phyloP scores from a whole-genome alignment of 2,329 filamentous ascomycete genomes.

The Thelonectria discophora region DNA sequence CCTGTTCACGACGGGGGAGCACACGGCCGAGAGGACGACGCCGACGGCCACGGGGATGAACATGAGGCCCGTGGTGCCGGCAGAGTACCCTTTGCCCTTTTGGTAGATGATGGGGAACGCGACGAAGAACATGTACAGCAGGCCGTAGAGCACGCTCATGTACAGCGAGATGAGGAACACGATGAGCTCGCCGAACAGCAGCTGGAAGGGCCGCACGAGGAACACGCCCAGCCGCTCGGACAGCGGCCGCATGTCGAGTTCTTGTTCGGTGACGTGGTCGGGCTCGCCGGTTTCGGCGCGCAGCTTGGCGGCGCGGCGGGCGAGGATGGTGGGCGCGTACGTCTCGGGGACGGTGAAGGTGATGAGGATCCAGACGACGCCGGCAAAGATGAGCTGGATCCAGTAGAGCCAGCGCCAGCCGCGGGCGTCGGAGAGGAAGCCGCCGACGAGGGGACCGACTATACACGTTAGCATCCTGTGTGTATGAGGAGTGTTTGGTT shows the following conservation, averaged over 20 bases:
- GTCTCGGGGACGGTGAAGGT: conserved; percentile 92
- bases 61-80: conserved; percentile 81
- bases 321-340: conserved; percentile 82
- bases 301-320: conserved; percentile 74
- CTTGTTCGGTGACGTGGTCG: conserved; percentile 80
- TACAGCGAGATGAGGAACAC: conserved; percentile 85
- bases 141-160: conserved; percentile 82
- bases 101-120: conserved; percentile 78
- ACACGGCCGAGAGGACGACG: conserved; percentile 72
- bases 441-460: conserved; percentile 78
- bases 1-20: conserved; percentile 78
- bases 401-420: conserved; percentile 90
- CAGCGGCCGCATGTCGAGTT: conserved; percentile 77
- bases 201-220: conserved; percentile 83
- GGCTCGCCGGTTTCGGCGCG: conserved; percentile 73
- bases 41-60: conserved; percentile 86
- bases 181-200: conserved; percentile 85
- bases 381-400: conserved; percentile 82
- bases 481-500: background rate
- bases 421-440: conserved; percentile 73
- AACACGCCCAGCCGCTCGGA: conserved; percentile 76
- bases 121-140: conserved; percentile 81
- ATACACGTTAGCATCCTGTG: conserved; percentile 11
- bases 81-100: conserved; percentile 79
- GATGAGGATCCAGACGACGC: conserved; percentile 76